These are phyloP conservation scores for Jatropha multifida DNA, from an alignment of 441 rosid species.

Conservation along the genomic window DNA sequence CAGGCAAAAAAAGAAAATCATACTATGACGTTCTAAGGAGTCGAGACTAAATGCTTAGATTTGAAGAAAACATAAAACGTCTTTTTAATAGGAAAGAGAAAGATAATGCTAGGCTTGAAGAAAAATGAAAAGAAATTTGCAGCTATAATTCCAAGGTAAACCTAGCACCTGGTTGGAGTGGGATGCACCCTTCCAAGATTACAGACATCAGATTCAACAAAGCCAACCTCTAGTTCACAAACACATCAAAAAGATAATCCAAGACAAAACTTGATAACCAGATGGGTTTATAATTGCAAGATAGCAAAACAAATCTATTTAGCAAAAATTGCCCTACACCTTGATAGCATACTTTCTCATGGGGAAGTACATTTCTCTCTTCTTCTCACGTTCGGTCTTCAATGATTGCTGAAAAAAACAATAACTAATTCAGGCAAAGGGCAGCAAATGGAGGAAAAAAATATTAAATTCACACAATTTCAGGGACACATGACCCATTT, in stretches of 20 bases:
- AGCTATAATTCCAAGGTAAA: slow-evolving; percentile 10
- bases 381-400: slow-evolving; percentile 39
- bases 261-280: slow-evolving; percentile 22
- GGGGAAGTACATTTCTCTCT: slow-evolving; percentile 39
- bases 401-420: slow-evolving; percentile 29
- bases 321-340: slow-evolving; percentile 23
- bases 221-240: slow-evolving; percentile 11
- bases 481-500: too few species aligned
- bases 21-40: neutral
- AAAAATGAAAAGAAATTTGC: neutral
- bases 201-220: neutral
- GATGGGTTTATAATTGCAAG: slow-evolving; percentile 17
- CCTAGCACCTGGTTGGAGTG: slow-evolving; percentile 4
- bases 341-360: slow-evolving; percentile 40
- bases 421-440: too few species aligned
- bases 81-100: too few species aligned
- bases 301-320: slow-evolving; percentile 12
- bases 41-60: neutral
- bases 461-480: too few species aligned
- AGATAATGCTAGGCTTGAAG: neutral
- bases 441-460: too few species aligned
- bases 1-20: neutral
- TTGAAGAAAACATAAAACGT: neutral
- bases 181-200: slow-evolving; percentile 12
- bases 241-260: slow-evolving; percentile 9